Evolutionary conservation across 129 eudicot species (phyloP).

Genomic region (Heracleum sosnowskyi): DNA sequence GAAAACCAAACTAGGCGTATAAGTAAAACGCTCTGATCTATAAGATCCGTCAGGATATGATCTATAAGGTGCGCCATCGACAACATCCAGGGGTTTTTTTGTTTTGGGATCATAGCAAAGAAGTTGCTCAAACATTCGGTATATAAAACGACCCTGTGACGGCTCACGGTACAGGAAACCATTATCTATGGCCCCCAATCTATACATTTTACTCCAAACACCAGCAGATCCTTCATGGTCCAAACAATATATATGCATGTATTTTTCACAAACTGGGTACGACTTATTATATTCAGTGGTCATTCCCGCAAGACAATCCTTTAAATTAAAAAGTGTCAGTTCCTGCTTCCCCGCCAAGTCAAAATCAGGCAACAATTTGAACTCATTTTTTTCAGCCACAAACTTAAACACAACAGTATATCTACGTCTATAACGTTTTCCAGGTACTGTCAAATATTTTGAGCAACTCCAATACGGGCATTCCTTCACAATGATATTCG

Average conservation of each 20-base stretch:
- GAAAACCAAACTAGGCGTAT: neutral
- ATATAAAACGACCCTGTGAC: too few species aligned
- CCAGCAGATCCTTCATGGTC: conserved; percentile 1
- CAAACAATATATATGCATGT: neutral
- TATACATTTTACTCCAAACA: neutral
- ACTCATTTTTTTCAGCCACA: neutral
- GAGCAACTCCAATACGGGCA: neutral
- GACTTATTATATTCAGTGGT: too few species aligned
- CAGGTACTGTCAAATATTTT: neutral
- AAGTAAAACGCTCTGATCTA: neutral
- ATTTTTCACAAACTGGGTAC: neutral
- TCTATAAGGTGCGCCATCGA: neutral
- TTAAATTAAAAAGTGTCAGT: neutral
- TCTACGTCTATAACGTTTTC: neutral
- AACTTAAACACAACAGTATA: neutral
- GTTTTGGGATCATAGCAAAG: neutral
- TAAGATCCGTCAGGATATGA: too few species aligned
- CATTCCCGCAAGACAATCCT: neutral
- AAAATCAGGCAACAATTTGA: neutral
- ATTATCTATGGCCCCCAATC: neutral
- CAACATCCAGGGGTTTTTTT: neutral
- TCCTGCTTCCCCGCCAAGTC: neutral
- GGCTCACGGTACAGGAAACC: neutral
- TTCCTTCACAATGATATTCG: neutral
- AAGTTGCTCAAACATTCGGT: neutral